These are phyloP conservation scores for Pinus taeda DNA, from an alignment of 75 land plant species.

Conservation along the genomic window DNA sequence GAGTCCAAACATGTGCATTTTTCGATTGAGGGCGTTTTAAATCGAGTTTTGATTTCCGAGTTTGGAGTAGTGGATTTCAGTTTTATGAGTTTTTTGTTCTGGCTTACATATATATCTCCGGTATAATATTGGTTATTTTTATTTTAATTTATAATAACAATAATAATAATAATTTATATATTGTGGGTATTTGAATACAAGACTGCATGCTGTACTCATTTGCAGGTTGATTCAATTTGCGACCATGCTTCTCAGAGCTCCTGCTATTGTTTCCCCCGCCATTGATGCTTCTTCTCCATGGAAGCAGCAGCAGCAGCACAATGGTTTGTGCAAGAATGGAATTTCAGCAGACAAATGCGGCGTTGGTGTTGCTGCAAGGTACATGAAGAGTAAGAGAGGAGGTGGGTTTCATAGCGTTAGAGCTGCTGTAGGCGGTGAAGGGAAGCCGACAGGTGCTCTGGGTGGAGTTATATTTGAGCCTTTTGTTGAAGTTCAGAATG, in stretches of 20 bases:
- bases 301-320: neutral
- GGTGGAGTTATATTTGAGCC: conserved; percentile 83
- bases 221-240: neutral
- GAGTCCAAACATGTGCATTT: no score
- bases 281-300: neutral
- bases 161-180: no score
- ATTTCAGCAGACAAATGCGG: neutral
- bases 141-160: no score
- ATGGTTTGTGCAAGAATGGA: neutral
- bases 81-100: no score
- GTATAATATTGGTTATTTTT: no score
- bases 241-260: conserved; percentile 3
- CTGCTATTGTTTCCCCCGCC: neutral
- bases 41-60: no score
- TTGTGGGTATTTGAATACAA: neutral
- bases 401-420: neutral
- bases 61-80: no score
- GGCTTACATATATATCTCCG: no score
- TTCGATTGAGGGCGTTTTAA: no score
- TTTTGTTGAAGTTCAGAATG: conserved; percentile 75
- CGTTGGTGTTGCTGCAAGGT: neutral
- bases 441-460: conserved; percentile 9
- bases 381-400: conserved; percentile 14
- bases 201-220: neutral
- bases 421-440: neutral